Percentiles rank a stretch among this genome's conserved stretches.
These are phyloP conservation scores for Ophiostoma quercus DNA, from an alignment of 2,329 filamentous ascomycete species.

Conservation along the genomic window DNA sequence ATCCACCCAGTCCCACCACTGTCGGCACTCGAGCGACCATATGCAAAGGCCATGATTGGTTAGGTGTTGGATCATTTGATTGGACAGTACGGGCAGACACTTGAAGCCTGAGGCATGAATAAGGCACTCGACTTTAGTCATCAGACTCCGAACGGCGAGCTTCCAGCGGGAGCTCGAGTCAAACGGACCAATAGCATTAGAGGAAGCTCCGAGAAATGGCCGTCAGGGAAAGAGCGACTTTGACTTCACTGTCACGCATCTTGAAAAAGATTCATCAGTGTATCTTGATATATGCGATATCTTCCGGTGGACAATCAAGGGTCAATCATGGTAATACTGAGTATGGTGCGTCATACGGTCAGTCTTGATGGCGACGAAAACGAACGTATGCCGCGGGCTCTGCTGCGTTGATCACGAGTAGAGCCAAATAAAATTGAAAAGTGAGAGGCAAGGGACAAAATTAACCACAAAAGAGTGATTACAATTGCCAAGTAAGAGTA, in stretches of 20 bases:
- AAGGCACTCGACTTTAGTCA: neutral
- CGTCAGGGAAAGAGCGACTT: neutral
- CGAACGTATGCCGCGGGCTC: neutral
- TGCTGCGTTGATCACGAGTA: neutral
- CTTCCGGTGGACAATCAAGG: neutral
- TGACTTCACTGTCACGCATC: neutral
- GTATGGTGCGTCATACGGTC: neutral
- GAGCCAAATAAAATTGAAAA: neutral
- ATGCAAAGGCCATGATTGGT: neutral
- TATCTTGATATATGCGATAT: neutral
- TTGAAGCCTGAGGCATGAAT: neutral
- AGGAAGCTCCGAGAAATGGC: neutral
- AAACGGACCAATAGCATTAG: neutral
- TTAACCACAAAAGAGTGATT: too few species aligned
- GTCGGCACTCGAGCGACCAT: conserved; percentile 10
- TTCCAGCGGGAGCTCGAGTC: neutral
- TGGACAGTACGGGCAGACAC: neutral
- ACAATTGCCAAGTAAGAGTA: neutral
- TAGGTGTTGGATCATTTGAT: neutral
- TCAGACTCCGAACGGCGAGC: neutral
- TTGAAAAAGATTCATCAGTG: neutral
- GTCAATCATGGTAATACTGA: neutral
- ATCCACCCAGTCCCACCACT: neutral
- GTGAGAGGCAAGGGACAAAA: neutral
- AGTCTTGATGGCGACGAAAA: neutral